Conservation (phyloP, 164 flowering plant species). For the Litsea cubeba region DNA sequence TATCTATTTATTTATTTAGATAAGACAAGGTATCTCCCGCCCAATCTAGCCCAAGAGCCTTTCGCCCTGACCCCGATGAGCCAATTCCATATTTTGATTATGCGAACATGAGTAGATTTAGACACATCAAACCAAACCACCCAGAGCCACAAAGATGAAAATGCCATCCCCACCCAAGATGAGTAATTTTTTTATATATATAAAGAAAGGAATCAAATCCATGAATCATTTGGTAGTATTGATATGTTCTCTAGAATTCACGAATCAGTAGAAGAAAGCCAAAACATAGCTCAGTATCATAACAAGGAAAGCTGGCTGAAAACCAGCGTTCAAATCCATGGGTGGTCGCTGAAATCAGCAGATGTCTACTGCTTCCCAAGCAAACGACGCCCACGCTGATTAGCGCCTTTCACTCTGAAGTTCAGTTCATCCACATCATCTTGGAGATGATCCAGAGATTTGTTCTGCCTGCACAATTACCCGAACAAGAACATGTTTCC, state of each 20-base stretch:
- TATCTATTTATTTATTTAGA: too few species aligned
- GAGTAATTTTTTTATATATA: too few species aligned
- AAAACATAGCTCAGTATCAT: not conserved
- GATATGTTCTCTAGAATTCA: not conserved
- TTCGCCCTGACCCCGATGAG: too few species aligned
- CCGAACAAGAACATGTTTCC: not conserved
- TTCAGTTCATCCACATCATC: slow-evolving; percentile 65
- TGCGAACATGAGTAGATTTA: too few species aligned
- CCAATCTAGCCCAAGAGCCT: too few species aligned
- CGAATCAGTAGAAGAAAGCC: not conserved
- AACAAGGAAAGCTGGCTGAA: not conserved
- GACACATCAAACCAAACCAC: too few species aligned
- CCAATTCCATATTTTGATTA: too few species aligned
- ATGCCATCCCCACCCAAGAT: too few species aligned
- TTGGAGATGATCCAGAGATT: slow-evolving; percentile 47
- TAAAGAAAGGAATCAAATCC: too few species aligned
- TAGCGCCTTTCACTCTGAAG: slow-evolving; percentile 54
- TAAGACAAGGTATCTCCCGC: too few species aligned
- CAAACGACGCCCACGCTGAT: slow-evolving; percentile 54
- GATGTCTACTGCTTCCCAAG: not conserved
- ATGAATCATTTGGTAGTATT: too few species aligned
- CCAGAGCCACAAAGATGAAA: too few species aligned
- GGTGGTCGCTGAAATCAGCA: not conserved
- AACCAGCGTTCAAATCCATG: not conserved
- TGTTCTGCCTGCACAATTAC: slow-evolving; percentile 59